Evolutionary conservation across 345 rosid species (phyloP).

Genomic region (Eutrema japonicum): DNA sequence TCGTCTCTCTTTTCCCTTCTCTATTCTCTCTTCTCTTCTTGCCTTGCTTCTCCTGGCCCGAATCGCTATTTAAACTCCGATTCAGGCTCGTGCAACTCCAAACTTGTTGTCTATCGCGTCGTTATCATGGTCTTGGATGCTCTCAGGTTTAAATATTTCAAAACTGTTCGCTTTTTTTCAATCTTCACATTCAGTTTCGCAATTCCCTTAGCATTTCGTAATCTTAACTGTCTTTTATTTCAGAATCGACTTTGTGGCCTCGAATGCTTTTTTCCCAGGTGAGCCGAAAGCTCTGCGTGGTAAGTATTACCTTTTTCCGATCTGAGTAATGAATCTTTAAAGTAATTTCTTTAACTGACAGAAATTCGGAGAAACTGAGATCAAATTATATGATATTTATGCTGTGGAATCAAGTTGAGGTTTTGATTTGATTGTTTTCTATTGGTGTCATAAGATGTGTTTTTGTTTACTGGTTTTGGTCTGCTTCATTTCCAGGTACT

Average conservation of each 20-base stretch:
- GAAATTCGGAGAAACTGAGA: conserved; percentile 18
- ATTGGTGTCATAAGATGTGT: too few relatives aligned
- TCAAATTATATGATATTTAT: too few relatives aligned
- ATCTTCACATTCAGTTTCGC: background rate
- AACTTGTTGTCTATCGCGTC: conserved; percentile 68
- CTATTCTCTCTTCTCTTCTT: conserved; percentile 49
- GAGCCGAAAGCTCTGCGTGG: background rate
- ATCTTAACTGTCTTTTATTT: conserved; percentile 1
- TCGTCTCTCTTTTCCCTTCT: too few relatives aligned
- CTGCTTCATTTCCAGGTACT: too few relatives aligned
- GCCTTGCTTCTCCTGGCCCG: conserved; percentile 42
- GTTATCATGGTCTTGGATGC: conserved; percentile 85
- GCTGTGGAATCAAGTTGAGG: too few relatives aligned
- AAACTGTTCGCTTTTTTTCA: background rate
- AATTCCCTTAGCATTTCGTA: conserved; percentile 3
- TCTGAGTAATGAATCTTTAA: background rate
- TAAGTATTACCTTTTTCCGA: background rate
- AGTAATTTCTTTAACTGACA: conserved; percentile 1
- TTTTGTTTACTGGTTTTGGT: too few relatives aligned
- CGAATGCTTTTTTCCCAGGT: conserved; percentile 74
- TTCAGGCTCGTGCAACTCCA: background rate
- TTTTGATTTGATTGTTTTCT: too few relatives aligned
- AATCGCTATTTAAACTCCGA: background rate
- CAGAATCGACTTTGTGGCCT: conserved; percentile 87
- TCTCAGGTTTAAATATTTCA: conserved; percentile 52